phyloP scores from a whole-genome alignment of 345 rosid species.

The Boechera divaricarpa region DNA sequence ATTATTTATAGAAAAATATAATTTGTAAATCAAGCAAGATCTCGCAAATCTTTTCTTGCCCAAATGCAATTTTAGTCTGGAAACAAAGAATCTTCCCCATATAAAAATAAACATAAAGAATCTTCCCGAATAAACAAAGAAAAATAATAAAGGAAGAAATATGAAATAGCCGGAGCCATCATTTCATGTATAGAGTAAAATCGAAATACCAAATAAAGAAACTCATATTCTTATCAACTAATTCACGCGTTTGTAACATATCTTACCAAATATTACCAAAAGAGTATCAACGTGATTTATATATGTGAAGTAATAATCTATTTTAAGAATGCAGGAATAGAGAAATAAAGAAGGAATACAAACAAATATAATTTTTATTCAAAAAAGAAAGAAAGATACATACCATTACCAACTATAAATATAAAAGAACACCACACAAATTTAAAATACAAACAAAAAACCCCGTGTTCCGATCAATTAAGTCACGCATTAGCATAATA shows the following conservation, averaged over 20 bases:
- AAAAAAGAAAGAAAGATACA: no score
- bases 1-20: constrained; percentile 8
- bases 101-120: background rate
- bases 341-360: no score
- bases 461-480: no score
- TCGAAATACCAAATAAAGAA: constrained; percentile 2
- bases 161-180: constrained; percentile 5
- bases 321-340: no score
- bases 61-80: constrained; percentile 10
- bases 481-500: no score
- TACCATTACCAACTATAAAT: no score
- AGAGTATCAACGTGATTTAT: no score
- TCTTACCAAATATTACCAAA: background rate
- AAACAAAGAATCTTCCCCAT: constrained; percentile 31
- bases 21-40: constrained; percentile 18
- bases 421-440: no score
- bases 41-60: constrained; percentile 27
- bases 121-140: background rate
- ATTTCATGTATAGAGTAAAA: constrained; percentile 18
- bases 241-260: constrained; percentile 11
- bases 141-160: background rate
- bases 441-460: no score
- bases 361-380: no score
- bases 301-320: no score
- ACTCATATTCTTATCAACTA: constrained; percentile 2